phyloP scores from a whole-genome alignment of 805 yeast genomes.

The Nakazawaea ambrosiae region DNA sequence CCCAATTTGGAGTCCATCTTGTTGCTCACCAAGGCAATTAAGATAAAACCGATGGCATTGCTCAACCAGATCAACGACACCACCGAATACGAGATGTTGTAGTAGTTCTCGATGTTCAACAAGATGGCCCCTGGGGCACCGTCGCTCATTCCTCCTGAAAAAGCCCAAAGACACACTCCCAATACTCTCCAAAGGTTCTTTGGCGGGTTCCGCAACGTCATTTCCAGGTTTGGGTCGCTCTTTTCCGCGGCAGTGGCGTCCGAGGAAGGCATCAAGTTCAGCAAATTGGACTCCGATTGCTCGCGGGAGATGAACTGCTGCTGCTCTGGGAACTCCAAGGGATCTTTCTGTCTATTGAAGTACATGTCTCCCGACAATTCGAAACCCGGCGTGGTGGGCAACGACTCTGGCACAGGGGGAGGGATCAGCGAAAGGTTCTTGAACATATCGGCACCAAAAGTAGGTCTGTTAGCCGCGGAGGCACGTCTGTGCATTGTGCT shows the following conservation, averaged over 20 bases:
- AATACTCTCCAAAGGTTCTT: constrained; percentile 34
- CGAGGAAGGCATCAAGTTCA: neutral
- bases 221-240: constrained; percentile 14
- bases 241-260: neutral
- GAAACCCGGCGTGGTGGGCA: constrained; percentile 34
- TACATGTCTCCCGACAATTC: constrained; percentile 17
- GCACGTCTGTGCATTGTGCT: constrained; percentile 5
- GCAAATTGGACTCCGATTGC: neutral
- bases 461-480: neutral
- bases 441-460: constrained; percentile 5
- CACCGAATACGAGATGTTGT: constrained; percentile 40
- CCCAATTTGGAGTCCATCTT: constrained; percentile 34
- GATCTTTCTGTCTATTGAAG: neutral
- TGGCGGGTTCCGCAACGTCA: constrained; percentile 37
- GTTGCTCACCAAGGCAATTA: constrained; percentile 43
- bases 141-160: constrained; percentile 40
- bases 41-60: constrained; percentile 48
- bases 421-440: constrained; percentile 18
- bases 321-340: constrained; percentile 13
- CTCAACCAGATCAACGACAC: constrained; percentile 55
- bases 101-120: constrained; percentile 44
- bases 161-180: constrained; percentile 32
- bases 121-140: constrained; percentile 58
- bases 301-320: constrained; percentile 11
- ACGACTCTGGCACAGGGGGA: constrained; percentile 32